phyloP scores from a whole-genome alignment of 2,329 filamentous ascomycete species.

The Ophiognomonia clavigignenti-juglandacearum region DNA sequence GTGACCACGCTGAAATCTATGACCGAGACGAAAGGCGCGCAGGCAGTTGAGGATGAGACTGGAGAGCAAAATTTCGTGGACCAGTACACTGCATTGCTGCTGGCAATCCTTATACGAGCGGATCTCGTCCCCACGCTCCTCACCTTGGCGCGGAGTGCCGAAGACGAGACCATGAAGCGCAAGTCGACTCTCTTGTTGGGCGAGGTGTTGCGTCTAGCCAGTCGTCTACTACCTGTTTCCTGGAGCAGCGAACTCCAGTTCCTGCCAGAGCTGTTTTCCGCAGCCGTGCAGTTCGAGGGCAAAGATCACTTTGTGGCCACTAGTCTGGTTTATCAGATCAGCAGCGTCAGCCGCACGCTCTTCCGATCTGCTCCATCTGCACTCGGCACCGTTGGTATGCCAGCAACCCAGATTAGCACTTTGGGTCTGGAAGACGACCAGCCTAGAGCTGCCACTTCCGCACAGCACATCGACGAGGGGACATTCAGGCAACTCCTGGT shows the following conservation, averaged over 20 bases:
- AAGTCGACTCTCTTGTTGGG: slow-evolving; percentile 89
- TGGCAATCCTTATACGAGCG: slow-evolving; percentile 79
- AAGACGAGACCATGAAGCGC: slow-evolving; percentile 68
- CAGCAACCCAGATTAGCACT: slow-evolving; percentile 36
- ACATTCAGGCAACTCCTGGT: slow-evolving; percentile 61
- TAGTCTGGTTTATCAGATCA: slow-evolving; percentile 93
- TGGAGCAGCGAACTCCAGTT: slow-evolving; percentile 85
- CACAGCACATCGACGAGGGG: slow-evolving; percentile 52
- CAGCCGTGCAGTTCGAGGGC: slow-evolving; percentile 66
- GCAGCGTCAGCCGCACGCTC: slow-evolving; percentile 90
- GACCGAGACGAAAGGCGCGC: slow-evolving; percentile 43
- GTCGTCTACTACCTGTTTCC: slow-evolving; percentile 72
- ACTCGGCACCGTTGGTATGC: slow-evolving; percentile 26
- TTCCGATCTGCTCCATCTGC: slow-evolving; percentile 67
- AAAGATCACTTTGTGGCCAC: slow-evolving; percentile 76
- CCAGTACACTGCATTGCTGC: slow-evolving; percentile 85
- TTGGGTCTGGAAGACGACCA: slow-evolving; percentile 52
- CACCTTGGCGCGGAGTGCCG: slow-evolving; percentile 62
- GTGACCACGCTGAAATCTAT: slow-evolving; percentile 73
- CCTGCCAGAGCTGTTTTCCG: slow-evolving; percentile 77
- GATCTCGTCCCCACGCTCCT: slow-evolving; percentile 62
- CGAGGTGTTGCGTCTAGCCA: slow-evolving; percentile 84
- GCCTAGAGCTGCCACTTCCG: slow-evolving; percentile 41
- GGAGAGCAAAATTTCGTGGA: slow-evolving; percentile 82
- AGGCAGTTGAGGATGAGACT: slow-evolving; percentile 57